These are phyloP conservation scores for Rhexocercosporidium sp. DNA, from an alignment of 2,329 filamentous ascomycete genomes.

Conservation along the genomic window DNA sequence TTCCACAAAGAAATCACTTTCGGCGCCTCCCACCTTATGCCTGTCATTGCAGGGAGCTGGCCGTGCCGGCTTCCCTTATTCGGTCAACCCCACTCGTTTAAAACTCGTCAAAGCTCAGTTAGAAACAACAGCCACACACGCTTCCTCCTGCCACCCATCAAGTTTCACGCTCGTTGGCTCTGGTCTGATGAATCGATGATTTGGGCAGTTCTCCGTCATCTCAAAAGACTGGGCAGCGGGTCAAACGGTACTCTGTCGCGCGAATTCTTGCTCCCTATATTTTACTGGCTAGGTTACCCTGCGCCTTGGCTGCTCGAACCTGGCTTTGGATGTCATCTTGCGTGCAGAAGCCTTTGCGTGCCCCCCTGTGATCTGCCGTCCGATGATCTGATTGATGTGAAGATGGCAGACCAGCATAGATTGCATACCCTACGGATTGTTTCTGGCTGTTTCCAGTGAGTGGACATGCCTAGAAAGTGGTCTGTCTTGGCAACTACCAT, in stretches of 20 bases:
- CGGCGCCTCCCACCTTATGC: conserved; percentile 8
- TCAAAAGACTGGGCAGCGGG: conserved; percentile 7
- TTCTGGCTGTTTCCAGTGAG: conserved; percentile 24
- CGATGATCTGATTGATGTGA: conserved; percentile 16
- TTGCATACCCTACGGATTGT: conserved; percentile 2
- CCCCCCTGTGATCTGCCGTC: conserved; percentile 15
- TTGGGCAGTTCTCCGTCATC: neutral
- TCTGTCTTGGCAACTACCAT: conserved; percentile 14
- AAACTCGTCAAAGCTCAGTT: conserved; percentile 13
- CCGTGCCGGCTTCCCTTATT: neutral
- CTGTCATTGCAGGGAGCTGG: neutral
- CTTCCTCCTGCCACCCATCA: conserved; percentile 8
- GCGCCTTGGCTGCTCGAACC: conserved; percentile 4
- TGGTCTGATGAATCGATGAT: conserved; percentile 17
- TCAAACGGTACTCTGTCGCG: conserved; percentile 19
- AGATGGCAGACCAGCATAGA: conserved; percentile 3
- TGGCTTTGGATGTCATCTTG: neutral
- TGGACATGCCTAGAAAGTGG: conserved; percentile 12
- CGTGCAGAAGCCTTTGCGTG: neutral
- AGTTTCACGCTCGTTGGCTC: conserved; percentile 15
- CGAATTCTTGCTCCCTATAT: conserved; percentile 17
- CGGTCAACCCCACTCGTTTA: conserved; percentile 3
- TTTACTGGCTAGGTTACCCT: neutral
- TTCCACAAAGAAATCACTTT: neutral
- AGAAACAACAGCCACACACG: conserved; percentile 13